Conservation (phyloP, 2,329 filamentous ascomycete species). For the Colletotrichum echinochloae region DNA sequence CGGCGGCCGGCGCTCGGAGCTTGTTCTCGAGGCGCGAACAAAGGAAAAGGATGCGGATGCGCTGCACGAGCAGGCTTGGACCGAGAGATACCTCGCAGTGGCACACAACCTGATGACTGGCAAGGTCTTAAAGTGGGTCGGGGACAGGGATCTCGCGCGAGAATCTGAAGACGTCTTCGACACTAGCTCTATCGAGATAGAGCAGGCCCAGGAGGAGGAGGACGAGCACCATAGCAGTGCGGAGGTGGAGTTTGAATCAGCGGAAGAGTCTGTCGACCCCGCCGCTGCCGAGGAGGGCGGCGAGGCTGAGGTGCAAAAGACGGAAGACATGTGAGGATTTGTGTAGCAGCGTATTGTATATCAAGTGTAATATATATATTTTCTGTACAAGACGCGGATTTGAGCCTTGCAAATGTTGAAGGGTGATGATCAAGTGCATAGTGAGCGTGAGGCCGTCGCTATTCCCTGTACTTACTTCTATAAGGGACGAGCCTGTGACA, state of each 20-base stretch:
- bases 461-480: no score
- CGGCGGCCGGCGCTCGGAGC: slow-evolving; percentile 63
- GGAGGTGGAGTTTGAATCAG: background rate
- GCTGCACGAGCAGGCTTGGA: background rate
- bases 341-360: slow-evolving; percentile 8
- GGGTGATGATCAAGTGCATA: background rate
- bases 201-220: background rate
- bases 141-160: slow-evolving; percentile 15
- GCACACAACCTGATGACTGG: slow-evolving; percentile 21
- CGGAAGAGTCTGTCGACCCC: background rate
- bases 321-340: slow-evolving; percentile 6
- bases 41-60: background rate
- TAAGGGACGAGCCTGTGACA: background rate
- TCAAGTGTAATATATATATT: slow-evolving; percentile 20
- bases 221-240: background rate
- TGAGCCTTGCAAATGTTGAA: background rate
- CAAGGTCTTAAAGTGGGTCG: slow-evolving; percentile 25
- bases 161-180: background rate
- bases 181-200: background rate
- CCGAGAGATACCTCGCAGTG: slow-evolving; percentile 1
- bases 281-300: background rate
- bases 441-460: background rate
- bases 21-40: slow-evolving; percentile 54
- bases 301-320: background rate
- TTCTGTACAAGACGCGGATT: background rate